These are phyloP conservation scores for Aethionema arabicum DNA, from an alignment of 345 rosid genomes.

Conservation along the genomic window DNA sequence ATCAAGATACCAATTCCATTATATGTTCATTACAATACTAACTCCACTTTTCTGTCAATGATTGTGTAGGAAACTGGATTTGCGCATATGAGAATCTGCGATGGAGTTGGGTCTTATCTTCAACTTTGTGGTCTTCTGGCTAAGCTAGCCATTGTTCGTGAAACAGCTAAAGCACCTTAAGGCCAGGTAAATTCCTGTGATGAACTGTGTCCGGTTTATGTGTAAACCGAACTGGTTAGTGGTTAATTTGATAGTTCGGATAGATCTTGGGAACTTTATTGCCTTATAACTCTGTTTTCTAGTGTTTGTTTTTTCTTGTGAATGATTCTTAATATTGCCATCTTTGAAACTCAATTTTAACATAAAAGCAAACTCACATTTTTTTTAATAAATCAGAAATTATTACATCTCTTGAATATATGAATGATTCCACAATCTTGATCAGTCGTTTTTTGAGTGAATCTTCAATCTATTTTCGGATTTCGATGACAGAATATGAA, in stretches of 20 bases:
- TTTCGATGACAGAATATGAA: slow-evolving; percentile 21
- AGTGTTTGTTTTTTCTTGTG: slow-evolving; percentile 12
- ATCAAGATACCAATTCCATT: neutral
- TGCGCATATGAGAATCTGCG: slow-evolving; percentile 96
- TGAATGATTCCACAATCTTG: too few species aligned
- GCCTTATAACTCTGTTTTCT: slow-evolving; percentile 15
- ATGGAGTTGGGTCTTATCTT: slow-evolving; percentile 97
- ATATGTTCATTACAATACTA: too few species aligned
- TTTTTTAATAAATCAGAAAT: neutral
- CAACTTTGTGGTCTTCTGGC: slow-evolving; percentile 93
- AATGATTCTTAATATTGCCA: slow-evolving; percentile 17
- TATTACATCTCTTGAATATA: too few species aligned
- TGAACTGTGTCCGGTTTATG: slow-evolving; percentile 19
- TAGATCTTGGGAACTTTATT: slow-evolving; percentile 16
- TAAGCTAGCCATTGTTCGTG: slow-evolving; percentile 69
- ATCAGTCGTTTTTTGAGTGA: neutral
- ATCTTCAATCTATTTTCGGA: neutral
- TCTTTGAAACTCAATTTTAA: slow-evolving; percentile 12
- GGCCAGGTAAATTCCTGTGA: slow-evolving; percentile 14
- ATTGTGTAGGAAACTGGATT: slow-evolving; percentile 83
- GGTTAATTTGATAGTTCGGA: neutral
- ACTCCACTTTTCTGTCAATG: neutral
- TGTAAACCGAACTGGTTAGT: slow-evolving; percentile 15
- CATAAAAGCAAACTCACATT: neutral
- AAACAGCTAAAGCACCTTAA: slow-evolving; percentile 76